phyloP scores from a whole-genome alignment of 1,284 basidiomycete species.

The Irpex sp. region DNA sequence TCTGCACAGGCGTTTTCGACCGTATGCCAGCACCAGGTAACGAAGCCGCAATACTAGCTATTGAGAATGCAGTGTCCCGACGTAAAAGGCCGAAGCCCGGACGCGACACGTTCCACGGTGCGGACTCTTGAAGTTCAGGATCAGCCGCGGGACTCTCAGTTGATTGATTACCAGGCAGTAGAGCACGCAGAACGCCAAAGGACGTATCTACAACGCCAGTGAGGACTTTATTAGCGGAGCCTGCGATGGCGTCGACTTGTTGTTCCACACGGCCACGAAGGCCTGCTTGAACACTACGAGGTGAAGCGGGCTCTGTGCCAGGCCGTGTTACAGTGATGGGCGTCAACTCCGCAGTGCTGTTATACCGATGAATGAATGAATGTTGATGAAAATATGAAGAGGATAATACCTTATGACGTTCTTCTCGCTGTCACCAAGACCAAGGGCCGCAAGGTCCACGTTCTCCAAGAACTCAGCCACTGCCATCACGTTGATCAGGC shows the following conservation, averaged over 20 bases:
- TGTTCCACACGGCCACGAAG: slow-evolving; percentile 75
- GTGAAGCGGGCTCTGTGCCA: slow-evolving; percentile 24
- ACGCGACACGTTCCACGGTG: slow-evolving; percentile 35
- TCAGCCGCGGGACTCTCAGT: slow-evolving; percentile 22
- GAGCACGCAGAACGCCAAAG: slow-evolving; percentile 72
- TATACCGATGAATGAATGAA: too few relatives aligned
- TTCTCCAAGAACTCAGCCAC: slow-evolving; percentile 92
- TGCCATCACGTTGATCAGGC: slow-evolving; percentile 89
- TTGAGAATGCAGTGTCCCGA: slow-evolving; percentile 73
- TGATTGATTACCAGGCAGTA: slow-evolving; percentile 33
- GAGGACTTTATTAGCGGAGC: slow-evolving; percentile 81
- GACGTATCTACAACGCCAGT: slow-evolving; percentile 82
- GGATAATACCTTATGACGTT: slow-evolving; percentile 46
- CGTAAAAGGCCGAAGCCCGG: slow-evolving; percentile 60
- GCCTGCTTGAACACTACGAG: slow-evolving; percentile 36
- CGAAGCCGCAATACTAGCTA: slow-evolving; percentile 70
- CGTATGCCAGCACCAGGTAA: slow-evolving; percentile 40
- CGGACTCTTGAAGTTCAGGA: slow-evolving; percentile 23
- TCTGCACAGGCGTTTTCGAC: slow-evolving; percentile 23
- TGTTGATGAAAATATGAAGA: background rate
- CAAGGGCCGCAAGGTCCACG: slow-evolving; percentile 80
- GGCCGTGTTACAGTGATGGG: slow-evolving; percentile 59
- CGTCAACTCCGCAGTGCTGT: slow-evolving; percentile 66
- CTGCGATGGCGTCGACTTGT: slow-evolving; percentile 78
- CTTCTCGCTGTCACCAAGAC: slow-evolving; percentile 62